Evolutionary conservation across 2,329 filamentous ascomycete species (phyloP), one percentile per base, ranked within the genome.

Genomic region (Trichophyton rubrum): DNA sequence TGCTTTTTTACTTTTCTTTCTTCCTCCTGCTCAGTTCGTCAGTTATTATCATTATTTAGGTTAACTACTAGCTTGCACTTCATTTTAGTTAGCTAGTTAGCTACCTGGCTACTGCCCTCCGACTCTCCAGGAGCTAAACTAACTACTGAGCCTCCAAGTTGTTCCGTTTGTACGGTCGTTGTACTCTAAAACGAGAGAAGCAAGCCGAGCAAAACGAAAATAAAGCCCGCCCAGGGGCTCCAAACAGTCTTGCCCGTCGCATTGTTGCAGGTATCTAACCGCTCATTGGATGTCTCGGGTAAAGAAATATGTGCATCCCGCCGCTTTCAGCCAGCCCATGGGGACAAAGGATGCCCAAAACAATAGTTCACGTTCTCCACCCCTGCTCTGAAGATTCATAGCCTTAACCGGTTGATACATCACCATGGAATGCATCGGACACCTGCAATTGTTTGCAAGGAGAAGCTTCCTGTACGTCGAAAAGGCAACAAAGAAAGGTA

Each of bases 311-410:
- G 57, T 64, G 65, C 65, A 68, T 66, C 56, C 65, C 65, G 64
- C 71, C 71, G 71, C 67, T 65, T 70, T 66, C 66, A 64, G 62
- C 27, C 35, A 60, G 60, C 57, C 61, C 15, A n/a, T 49, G 59
- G 66, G 15, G 68, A 71, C 68, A 73, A 73, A 72, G 70, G 62
- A 68, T 70, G 62, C 66, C 64, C 65, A 65, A 69, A 66, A 66
- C 66, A 66, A 67, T 67, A 63, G 64, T 61, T 64, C 60, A 61
- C 51, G 49, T 61, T 60, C 56, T 30, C 58, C 11, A 38, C 17
- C 17, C 30, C 20, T 33, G 35, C 38, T 55, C 30, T 35, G 43
- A 49, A 59, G 57, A 20, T 38, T 33, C 47, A 49, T 59, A 33
- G 40, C 43, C 57, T 41, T 57, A 33, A 56, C 15, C 20, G 55